phyloP scores from a whole-genome alignment of 352 stramenopile species.

The Elongisporangium prolatum region DNA sequence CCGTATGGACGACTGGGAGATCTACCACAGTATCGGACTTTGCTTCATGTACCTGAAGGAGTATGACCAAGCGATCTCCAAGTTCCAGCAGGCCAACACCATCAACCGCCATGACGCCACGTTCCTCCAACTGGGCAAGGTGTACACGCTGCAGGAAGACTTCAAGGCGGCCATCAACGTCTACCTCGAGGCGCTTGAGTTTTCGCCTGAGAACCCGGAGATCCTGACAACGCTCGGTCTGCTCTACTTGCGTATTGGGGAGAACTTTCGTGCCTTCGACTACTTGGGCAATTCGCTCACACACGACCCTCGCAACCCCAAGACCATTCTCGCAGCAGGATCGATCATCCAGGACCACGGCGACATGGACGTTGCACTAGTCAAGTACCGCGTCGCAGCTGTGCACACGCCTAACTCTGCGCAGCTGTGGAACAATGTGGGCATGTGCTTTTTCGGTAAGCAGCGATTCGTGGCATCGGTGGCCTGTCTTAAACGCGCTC shows the following conservation, averaged over 20 bases:
- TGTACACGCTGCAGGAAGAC: constrained; percentile 79
- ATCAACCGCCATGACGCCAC: constrained; percentile 90
- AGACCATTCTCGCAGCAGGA: constrained; percentile 90
- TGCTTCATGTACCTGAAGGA: constrained; percentile 92
- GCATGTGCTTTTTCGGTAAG: constrained; percentile 95
- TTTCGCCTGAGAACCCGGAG: constrained; percentile 90
- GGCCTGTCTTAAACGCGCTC: constrained; percentile 87
- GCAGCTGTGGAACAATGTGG: constrained; percentile 95
- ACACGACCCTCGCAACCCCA: constrained; percentile 87
- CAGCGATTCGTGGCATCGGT: constrained; percentile 82
- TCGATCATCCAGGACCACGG: constrained; percentile 93
- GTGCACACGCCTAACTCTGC: constrained; percentile 90
- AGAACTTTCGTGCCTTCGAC: constrained; percentile 92
- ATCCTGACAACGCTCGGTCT: constrained; percentile 90
- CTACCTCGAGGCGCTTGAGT: constrained; percentile 91
- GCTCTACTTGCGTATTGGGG: constrained; percentile 84
- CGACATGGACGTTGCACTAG: constrained; percentile 92
- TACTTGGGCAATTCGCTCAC: constrained; percentile 92
- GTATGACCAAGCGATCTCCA: constrained; percentile 83
- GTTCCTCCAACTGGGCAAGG: constrained; percentile 90
- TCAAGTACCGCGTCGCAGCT: constrained; percentile 93
- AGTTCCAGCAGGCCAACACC: constrained; percentile 88
- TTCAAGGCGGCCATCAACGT: constrained; percentile 84
- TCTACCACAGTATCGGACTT: constrained; percentile 90
- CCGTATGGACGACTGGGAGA: constrained; percentile 89